Base-by-base conservation (phyloP, 495 filamentous ascomycete genomes). In the Penicillium atrosanguineum region DNA sequence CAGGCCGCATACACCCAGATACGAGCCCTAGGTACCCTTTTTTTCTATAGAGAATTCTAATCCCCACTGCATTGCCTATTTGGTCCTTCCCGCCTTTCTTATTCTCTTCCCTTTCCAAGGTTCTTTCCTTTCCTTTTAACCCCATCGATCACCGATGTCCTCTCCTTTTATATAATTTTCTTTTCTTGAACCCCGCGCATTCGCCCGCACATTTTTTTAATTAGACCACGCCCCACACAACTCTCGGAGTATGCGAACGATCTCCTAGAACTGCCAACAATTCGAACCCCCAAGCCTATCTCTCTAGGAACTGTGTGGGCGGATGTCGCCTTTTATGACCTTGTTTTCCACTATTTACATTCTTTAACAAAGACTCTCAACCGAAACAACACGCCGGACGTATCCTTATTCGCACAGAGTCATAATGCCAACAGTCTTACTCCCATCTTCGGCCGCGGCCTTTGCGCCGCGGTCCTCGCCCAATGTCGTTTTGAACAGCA, bases 381-480 rank as follows among this genome's bases (percentile, higher is more conserved):
- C 8, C 31, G 31, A 34, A 34, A 34, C 31, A 38, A 56, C 56
- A 57, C 59, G 56, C 61, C 64, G 65, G 57, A 63, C 65, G 68
- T 67, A 56, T 65, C 52, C 57, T 55, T 53, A 55, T 26, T 62
- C 59, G 50, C 64, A 65, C 61, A 61, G 62, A 60, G 61, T 71
- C 75, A 83, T 69, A 71, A 99, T 99, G 94, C 90, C 91, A 69
- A 86, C 87, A 52, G 83, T 90, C 80, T 81, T 99, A 69, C 77
- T 99, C 60, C 94, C 94, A 23, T 91, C 93, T 58, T 97, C 94
- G 51, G 94, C 94, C 40, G 91, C 92, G 53, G 93, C 94, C 60
- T 99, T 97, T 78, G 94, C 95, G 59, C 92, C 95, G 56, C 84
- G 94, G 56, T 89, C 90, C 3, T 87, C 91, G n/a, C 91, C 93